A percentile compares a stretch with the other conserved stretches of the same genome.
Evolutionary conservation across 805 yeast species (phyloP).

Genomic region (Candida incommunis): DNA sequence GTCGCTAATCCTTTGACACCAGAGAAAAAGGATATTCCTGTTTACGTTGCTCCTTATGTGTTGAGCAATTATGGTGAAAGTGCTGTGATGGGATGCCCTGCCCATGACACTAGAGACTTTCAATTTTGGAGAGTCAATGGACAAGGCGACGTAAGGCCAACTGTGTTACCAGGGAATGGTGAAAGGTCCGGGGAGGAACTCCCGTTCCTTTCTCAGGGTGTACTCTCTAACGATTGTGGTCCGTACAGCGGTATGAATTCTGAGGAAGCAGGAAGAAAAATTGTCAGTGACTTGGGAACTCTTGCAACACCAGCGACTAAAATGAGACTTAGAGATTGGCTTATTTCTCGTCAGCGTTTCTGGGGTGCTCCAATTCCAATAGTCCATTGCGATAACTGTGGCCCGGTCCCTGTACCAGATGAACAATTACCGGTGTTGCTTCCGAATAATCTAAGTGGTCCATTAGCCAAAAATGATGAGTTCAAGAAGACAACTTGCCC

Average conservation of each 20-base stretch:
- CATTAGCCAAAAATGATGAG: slow-evolving; percentile 49
- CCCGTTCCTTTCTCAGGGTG: not conserved
- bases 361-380: slow-evolving; percentile 99
- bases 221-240: slow-evolving; percentile 33
- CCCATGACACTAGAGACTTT: slow-evolving; percentile 74
- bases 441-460: slow-evolving; percentile 50
- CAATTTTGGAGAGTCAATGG: slow-evolving; percentile 60
- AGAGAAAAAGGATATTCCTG: slow-evolving; percentile 36
- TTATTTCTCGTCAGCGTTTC: slow-evolving; percentile 83
- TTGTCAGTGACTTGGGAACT: slow-evolving; percentile 29
- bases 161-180: slow-evolving; percentile 3
- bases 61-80: slow-evolving; percentile 74
- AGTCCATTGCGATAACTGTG: slow-evolving; percentile 74
- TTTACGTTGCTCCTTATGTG: slow-evolving; percentile 86
- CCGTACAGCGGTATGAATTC: slow-evolving; percentile 36
- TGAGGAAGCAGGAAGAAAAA: slow-evolving; percentile 35
- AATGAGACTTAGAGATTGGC: slow-evolving; percentile 78
- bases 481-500: slow-evolving; percentile 75
- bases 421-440: slow-evolving; percentile 68
- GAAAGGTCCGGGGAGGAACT: not conserved
- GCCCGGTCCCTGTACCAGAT: slow-evolving; percentile 86
- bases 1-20: slow-evolving; percentile 43
- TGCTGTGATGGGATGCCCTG: slow-evolving; percentile 98
- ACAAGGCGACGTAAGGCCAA: slow-evolving; percentile 2
- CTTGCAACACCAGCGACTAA: slow-evolving; percentile 38